Base-by-base conservation (phyloP, 2,329 filamentous ascomycete species). In the Parastagonospora nodorum region DNA sequence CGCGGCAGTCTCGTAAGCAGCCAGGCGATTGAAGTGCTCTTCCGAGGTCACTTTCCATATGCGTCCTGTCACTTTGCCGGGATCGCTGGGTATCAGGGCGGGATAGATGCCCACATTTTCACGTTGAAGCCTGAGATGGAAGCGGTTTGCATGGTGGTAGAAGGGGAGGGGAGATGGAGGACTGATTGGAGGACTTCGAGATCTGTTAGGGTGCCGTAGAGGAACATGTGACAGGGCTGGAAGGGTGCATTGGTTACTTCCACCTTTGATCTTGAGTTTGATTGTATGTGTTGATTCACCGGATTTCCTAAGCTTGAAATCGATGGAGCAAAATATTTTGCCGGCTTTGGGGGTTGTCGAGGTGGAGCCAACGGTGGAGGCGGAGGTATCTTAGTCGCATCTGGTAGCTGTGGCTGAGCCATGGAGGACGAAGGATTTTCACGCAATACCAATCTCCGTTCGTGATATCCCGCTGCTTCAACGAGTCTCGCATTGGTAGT, bases 81-180 rank as follows among this genome's bases (percentile, higher is more conserved):
- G 41, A 7, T 27, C 11, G n/a, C 39, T 19, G 37, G 37, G 50
- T 36, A 67, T 42, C 28, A 68, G 43, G 31, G 56, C 51, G 41
- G 68, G 68, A 58, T 72, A 73, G 45, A 67, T 68, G 28, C 68
- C 64, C 65, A 73, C 61, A 73, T 63, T 45, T 61, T 70, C 38
- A 66, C 52, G 11, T 35, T 15, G 47, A 66, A 71, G 8, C 66
- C 63, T 30, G 47, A 48, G 31, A 72, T 63, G 9, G 42, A 63
- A 19, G 57, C 63, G 14, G 50, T 44, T 43, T 50, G 19, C 19
- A 24, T 54, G 45, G 60, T 58, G n/a, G 41, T 50, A 5, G 61
- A 66, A 8, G 50, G 50, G 33, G 63, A 48, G 6, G 55, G 38
- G n/a, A 71, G 60, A 14, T 48, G 29, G 44, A 70, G 58, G 29